Percentiles rank a stretch among this genome's conserved stretches.
These are phyloP conservation scores for Solanum chacoense DNA, from an alignment of 305 asterid genomes.

Conservation along the genomic window DNA sequence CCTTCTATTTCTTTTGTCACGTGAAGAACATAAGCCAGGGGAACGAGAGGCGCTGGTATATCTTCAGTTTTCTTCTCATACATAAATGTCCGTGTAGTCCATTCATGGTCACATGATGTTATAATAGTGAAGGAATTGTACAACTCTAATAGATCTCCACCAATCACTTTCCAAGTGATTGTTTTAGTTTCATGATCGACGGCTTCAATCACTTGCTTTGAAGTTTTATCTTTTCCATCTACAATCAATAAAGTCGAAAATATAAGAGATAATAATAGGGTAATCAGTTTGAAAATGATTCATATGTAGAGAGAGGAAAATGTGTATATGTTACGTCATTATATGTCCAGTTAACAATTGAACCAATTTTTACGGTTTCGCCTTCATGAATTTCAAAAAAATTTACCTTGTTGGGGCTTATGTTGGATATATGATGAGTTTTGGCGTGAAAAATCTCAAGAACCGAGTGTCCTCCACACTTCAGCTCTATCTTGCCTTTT, in stretches of 20 bases:
- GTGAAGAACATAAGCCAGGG: not conserved
- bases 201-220: not conserved
- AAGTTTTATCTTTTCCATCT: not conserved
- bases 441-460: not conserved
- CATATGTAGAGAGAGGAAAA: not conserved
- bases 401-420: not conserved
- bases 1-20: not conserved
- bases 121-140: not conserved
- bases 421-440: not conserved
- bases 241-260: not conserved
- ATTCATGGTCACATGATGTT: not conserved
- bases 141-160: not conserved
- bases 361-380: not conserved
- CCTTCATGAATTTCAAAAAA: not conserved
- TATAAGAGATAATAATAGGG: not conserved
- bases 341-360: not conserved
- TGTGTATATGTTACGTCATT: not conserved
- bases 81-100: not conserved
- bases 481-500: not conserved
- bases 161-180: not conserved
- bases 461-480: not conserved
- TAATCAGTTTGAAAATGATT: too few relatives aligned
- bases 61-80: not conserved
- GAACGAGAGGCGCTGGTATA: not conserved
- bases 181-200: not conserved